phyloP scores from a whole-genome alignment of 176 grass and related monocot genomes.

The Phoenix dactylifera region DNA sequence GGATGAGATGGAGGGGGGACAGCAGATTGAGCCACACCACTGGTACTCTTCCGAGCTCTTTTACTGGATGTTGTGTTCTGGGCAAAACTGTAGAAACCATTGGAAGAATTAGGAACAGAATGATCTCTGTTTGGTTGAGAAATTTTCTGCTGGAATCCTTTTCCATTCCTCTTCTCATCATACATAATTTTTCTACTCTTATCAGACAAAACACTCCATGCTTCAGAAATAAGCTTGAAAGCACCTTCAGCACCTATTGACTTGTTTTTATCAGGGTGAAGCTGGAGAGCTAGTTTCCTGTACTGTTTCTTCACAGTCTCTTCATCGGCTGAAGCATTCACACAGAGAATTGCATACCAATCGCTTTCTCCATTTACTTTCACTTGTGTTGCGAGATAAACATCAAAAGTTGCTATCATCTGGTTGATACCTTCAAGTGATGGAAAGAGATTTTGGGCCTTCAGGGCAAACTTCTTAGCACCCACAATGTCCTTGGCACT shows the following conservation, averaged over 20 bases:
- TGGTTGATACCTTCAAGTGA: conserved; percentile 53
- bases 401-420: conserved; percentile 54
- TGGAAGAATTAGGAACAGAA: conserved; percentile 21
- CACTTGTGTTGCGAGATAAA: conserved; percentile 47
- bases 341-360: conserved; percentile 61
- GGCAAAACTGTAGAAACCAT: conserved; percentile 27
- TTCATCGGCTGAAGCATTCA: conserved; percentile 31
- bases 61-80: conserved; percentile 21
- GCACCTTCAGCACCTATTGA: conserved; percentile 55
- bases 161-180: conserved; percentile 38
- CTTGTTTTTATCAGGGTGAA: conserved; percentile 73
- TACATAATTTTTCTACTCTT: conserved; percentile 35
- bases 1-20: conserved; percentile 8
- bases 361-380: conserved; percentile 53
- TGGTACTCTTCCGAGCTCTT: conserved; percentile 23
- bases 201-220: conserved; percentile 67
- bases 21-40: conserved; percentile 6
- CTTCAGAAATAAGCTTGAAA: conserved; percentile 67
- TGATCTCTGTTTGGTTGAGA: conserved; percentile 9
- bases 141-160: neutral
- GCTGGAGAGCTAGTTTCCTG: conserved; percentile 46
- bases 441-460: conserved; percentile 44
- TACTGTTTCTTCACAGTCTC: conserved; percentile 74
- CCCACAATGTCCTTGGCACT: conserved; percentile 23
- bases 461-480: conserved; percentile 51